A percentile compares a stretch with the other conserved stretches of the same genome.
These are phyloP conservation scores for Begonia masoniana DNA, from an alignment of 306 rosid species.

Conservation along the genomic window DNA sequence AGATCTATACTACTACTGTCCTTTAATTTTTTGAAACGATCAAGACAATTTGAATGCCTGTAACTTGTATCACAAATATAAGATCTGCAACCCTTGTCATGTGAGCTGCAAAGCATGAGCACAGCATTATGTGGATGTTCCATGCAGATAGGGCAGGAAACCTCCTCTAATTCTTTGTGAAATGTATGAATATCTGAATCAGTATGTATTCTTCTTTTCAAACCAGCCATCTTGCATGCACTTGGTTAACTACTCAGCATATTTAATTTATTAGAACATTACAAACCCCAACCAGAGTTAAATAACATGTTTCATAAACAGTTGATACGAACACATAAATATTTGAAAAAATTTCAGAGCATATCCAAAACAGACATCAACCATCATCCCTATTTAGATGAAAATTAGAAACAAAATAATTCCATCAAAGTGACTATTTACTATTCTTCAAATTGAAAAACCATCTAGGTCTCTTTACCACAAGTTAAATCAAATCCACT, in stretches of 20 bases:
- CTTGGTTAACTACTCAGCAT: slow-evolving; percentile 74
- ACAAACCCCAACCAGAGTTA: slow-evolving; percentile 7
- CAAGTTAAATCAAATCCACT: too few species aligned
- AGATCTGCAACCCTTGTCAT: slow-evolving; percentile 62
- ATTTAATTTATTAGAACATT: slow-evolving; percentile 55
- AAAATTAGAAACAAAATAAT: too few species aligned
- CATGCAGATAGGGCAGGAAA: slow-evolving; percentile 72
- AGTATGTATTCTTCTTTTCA: slow-evolving; percentile 85
- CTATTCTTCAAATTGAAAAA: too few species aligned
- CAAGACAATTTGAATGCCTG: slow-evolving; percentile 80
- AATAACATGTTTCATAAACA: too few species aligned
- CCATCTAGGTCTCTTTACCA: too few species aligned
- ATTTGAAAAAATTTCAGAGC: too few species aligned
- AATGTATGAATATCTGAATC: slow-evolving; percentile 83
- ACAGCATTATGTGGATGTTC: slow-evolving; percentile 73
- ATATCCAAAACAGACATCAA: too few species aligned
- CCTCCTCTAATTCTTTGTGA: slow-evolving; percentile 80
- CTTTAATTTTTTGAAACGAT: slow-evolving; percentile 76
- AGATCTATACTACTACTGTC: slow-evolving; percentile 45
- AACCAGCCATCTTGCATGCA: slow-evolving; percentile 96
- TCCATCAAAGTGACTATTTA: too few species aligned
- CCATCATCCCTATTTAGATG: too few species aligned
- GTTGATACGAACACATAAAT: too few species aligned
- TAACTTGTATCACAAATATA: slow-evolving; percentile 78
- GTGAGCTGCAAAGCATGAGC: slow-evolving; percentile 61